Base-by-base conservation (phyloP, 2,329 filamentous ascomycete species). In the Fusarium citri region DNA sequence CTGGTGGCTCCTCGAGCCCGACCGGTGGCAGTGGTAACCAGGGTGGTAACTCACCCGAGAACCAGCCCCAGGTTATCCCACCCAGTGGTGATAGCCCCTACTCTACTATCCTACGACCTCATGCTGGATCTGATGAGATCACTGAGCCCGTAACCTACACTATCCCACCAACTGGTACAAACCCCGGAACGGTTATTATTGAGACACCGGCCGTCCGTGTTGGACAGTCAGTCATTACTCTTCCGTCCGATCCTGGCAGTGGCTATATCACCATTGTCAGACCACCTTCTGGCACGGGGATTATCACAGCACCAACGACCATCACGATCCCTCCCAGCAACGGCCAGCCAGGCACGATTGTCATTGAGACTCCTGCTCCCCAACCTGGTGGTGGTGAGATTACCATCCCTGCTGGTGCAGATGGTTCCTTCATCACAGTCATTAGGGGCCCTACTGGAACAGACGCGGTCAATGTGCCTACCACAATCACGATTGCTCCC, bases 171-270 rank as follows among this genome's bases (percentile, higher is more conserved):
- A 28, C 43, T 12, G 66, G 66, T 16, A 62, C 51, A 11, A 48
- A 55, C 9, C 48, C 56, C 11, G 66, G 66, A 43, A 69, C 61
- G 9, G 30, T 69, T 7, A 66, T 69, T 16, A 69, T 69, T 30
- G 66, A 69, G 28, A 69, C 66, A 3, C 66, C 66, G 9, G 48
- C 34, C 20, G 51, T 69, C 18, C 55, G 55, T 8, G 51, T 30
- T 41, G 61, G 60, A 16, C 66, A 69, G n/a, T 59, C 50, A 41
- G 37, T 37, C 4, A 46, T 70, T 31, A 70, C 68, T 14, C 68
- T 70, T n/a, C 68, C 68, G 6, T 54, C 68, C 4, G 68, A 71
- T 16, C 68, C 68, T n/a, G 51, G 57, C 12, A 70, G 68, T 10
- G 59, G 59, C 8, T 70, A 68, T 7, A 42, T 71, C 12, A 70